These are phyloP conservation scores for Biancaea sappan DNA, from an alignment of 306 rosid species.

Conservation along the genomic window DNA sequence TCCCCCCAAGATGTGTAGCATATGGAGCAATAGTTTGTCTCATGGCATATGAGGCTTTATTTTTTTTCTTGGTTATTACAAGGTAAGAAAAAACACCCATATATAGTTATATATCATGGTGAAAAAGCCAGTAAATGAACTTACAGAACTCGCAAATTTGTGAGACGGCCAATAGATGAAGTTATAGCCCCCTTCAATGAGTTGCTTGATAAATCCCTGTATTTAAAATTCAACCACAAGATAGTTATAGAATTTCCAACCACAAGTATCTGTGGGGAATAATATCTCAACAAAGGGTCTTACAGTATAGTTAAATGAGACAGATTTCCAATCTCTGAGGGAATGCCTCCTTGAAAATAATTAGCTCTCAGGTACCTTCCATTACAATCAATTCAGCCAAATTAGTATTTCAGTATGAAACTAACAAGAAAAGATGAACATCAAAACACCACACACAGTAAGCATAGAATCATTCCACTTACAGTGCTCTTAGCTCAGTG, in stretches of 20 bases:
- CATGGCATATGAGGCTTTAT: no score
- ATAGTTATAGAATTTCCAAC: no score
- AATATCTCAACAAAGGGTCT: constrained; percentile 19
- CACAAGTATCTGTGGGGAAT: neutral
- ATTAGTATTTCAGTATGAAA: no score
- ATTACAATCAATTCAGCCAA: no score
- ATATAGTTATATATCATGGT: no score
- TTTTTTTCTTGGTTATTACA: no score
- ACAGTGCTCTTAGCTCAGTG: constrained; percentile 73
- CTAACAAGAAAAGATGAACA: neutral
- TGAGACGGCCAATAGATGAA: constrained; percentile 65
- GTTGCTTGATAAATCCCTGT: constrained; percentile 72
- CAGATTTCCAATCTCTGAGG: constrained; percentile 70
- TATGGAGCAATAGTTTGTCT: no score
- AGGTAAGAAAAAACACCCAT: no score
- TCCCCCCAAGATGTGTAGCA: no score
- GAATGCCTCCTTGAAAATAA: constrained; percentile 76
- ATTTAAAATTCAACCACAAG: constrained; percentile 10
- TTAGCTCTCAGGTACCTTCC: constrained; percentile 70
- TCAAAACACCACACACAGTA: no score
- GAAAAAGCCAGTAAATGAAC: constrained; percentile 38
- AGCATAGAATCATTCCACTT: constrained; percentile 26
- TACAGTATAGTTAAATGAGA: constrained; percentile 66
- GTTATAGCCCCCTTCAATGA: constrained; percentile 73
- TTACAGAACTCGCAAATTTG: constrained; percentile 54